Base-by-base conservation (phyloP, 805 yeast species). In the Kuraishia hungarica region DNA sequence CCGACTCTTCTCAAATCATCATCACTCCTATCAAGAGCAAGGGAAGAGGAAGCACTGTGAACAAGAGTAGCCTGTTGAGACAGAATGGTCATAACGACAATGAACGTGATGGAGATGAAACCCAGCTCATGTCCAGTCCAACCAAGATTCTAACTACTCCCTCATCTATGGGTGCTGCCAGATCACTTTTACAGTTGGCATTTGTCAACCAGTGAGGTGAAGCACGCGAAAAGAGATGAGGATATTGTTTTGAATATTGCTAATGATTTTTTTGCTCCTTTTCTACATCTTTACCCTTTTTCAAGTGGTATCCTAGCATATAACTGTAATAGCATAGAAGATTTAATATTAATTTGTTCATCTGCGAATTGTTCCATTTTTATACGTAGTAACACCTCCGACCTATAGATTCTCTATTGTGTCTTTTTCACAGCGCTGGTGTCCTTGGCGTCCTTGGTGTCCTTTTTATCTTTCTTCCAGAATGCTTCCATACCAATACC, bases 401-500 rank as follows among this genome's bases (percentile, higher is more conserved):
- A n/a, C n/a, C n/a, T n/a, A n/a, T n/a, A n/a, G n/a, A 17, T 13
- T 46, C 15, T 22, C n/a, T n/a, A 46, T 20, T 46, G 21, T 17
- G 24, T 19, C 24, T 46, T 46, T 46, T 22, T 22, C 15, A 46
- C 3, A 17, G 7, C 15, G 15, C 7, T 46, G 22, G 7, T n/a
- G 21, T 20, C 49, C 17, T 29, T 51, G 24, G n/a, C 3, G 3
- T 46, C 15, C 24, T 20, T 46, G 22, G 7, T n/a, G 21, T 20
- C 49, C 17, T 29, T 51, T 19, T 39, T 35, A 15, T 28, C 22
- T n/a, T 22, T 19, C 29, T 59, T 85, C 86, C 54, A 73, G 62
- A 67, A 68, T 0, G 97, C 89, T 69, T 94, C 99, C 62, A 83
- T 79, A 0, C 86, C 84, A 55, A 94, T 87, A 0, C 97, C 97